Base-by-base conservation (phyloP, 2,329 filamentous ascomycete genomes). In the Claviceps paspali region DNA sequence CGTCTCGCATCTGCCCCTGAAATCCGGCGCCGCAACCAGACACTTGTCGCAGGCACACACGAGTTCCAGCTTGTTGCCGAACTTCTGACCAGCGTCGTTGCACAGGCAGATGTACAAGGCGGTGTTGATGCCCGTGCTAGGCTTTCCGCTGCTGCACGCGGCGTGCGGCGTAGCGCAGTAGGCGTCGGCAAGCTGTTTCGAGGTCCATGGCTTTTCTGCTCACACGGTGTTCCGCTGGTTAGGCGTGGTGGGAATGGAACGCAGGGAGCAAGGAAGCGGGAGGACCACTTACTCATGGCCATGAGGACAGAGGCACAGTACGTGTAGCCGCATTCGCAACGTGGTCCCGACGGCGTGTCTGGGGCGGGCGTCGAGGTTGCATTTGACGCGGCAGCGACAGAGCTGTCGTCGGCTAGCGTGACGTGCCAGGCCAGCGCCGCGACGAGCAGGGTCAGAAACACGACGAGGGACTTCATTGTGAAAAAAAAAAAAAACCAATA, bases 321-420 rank as follows among this genome's bases (percentile, higher is more conserved):
- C 3, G 59, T 62, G 38, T 61, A 62, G 38, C 59, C 59, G 41
- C 59, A 62, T 41, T 61, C 54, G 43, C 59, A 62, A 36, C 54
- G 53, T 12, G 59, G 45, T 2, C 51, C 56, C 50, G 49, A n/a
- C 52, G 48, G 10, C 38, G 30, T 5, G 37, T 36, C 29, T 5
- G 46, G 45, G 29, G 27, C 36, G 4, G 43, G 14, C 5, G 39
- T 19, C 6, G 34, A 33, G 6, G 38, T 37, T 18, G 38, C 29
- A 14, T 34, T 38, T 19, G 39, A 32, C 15, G 38, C 27, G 6
- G 39, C 27, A 4, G 39, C 22, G 22, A 30, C 32, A 18, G 32
- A 41, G 9, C 18, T 27, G 26, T 39, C 23, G 19, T 35, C 32
- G 24, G 32, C 15, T 5, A 35, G 14, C n/a, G 27, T 27, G 14